Evolutionary conservation across 2,329 filamentous ascomycete genomes (phyloP), one percentile per base, ranked within the genome.

Genomic region (Penicillium sp.): DNA sequence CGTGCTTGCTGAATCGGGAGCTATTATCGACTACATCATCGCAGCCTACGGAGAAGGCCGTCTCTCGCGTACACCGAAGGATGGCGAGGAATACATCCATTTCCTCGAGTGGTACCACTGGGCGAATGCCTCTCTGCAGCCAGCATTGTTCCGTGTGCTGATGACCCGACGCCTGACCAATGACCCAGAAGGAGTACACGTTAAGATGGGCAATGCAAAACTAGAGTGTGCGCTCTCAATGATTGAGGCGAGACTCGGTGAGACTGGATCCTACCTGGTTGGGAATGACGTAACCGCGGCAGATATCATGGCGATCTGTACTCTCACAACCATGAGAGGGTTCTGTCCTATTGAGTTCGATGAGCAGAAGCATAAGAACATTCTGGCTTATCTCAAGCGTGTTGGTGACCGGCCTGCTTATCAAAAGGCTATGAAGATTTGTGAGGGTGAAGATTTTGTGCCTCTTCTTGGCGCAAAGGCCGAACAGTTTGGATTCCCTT

Each of bases 21-120:
- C 63, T 2, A 65, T 65, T 10, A 50, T 56, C 1, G 61, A 64
- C 38, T 65, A 65, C 37, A 52, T 65, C 22, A 61, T 64, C 22
- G 56, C 59, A 10, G 58, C 59, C 11, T 42, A 65, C 37, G 62
- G 62, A 6, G 47, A 60, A 14, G 62, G 62, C 10, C 57, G 53
- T 5, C 17, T 65, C n/a, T 53, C 54, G 7, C 55, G 35, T 1
- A 64, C 61, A 1, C 61, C 61, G 2, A 60, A 61, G n/a, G 63
- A 65, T 11, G 58, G 62, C 8, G 55, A 56, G 5, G 48, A 49
- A 7, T 65, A 65, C 33, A n/a, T 59, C n/a, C 38, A 54, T 26
- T 65, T 57, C 28, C 47, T 65, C 4, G 57, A 63, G 28, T 65
- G 63, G 61, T 64, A 60, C 38, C 60, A 65, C n/a, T 59, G 62